Evolutionary conservation across 345 rosid species (phyloP), one percentile per base, ranked within the genome.

Genomic region (Kandelia obovata): DNA sequence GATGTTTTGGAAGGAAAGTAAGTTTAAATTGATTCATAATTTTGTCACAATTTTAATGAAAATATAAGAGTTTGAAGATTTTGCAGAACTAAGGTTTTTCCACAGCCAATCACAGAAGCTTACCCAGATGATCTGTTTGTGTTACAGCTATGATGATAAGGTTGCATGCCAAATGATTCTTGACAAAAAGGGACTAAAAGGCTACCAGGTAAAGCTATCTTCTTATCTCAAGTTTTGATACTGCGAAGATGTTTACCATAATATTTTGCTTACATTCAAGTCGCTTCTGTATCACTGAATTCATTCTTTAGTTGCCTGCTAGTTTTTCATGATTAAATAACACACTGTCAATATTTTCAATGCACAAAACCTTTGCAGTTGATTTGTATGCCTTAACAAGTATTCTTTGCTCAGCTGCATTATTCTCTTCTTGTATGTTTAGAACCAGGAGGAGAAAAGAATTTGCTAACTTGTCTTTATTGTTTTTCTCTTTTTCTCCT

Each of bases 1-100:
- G 93, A 92, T 27, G 89, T 90, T 75, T 74, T 90, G 78, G 98
- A 92, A 58, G 96, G 93, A 81, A 92, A 92, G 87, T 86, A 79
- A 76, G 92, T 77, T 7, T 20, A 19, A 20, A 1, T 39, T n/a
- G 31, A 31, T 65, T 53, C 52, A 35, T 39, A 43, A 43, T 43
- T 43, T 39, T 43, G 17, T 43, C 49, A 13, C 17, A 13, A 13
- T 43, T 43, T 43, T 43, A 15, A 43, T 13, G 49, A 43, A 43
- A 43, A 43, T 43, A 43, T 43, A 43, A 16, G 49, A 43, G 49
- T 43, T 13, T 43, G 49, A 13, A 43, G 19, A 43, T 43, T 43
- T 43, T 43, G 15, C 5, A 43, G 2, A 11, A 43, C 17, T 43
- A 13, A 13, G 49, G 19, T 43, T 11, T 2, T 43, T 19, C 13